phyloP scores from a whole-genome alignment of 768 basidiomycete species.

The Heimioporus sp. region DNA sequence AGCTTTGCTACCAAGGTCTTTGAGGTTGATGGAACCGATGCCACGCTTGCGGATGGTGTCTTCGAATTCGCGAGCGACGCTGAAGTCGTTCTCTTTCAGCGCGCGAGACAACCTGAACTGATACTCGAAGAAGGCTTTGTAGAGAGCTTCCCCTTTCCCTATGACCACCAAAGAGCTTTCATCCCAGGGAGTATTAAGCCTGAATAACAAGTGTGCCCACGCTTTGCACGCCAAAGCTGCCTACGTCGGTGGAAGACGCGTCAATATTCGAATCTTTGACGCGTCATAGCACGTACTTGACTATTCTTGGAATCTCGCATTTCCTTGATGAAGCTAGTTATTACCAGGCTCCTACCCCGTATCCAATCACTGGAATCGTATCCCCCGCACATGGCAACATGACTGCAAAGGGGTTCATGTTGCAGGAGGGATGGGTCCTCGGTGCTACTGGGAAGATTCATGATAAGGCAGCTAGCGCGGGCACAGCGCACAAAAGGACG shows the following conservation, averaged over 20 bases:
- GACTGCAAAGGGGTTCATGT: slow-evolving; percentile 18
- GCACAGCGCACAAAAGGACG: not conserved
- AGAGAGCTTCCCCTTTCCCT: slow-evolving; percentile 13
- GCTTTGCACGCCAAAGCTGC: slow-evolving; percentile 5
- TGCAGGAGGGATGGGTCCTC: slow-evolving; percentile 21
- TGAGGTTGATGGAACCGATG: slow-evolving; percentile 4
- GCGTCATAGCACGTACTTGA: slow-evolving; percentile 12
- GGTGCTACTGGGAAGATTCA: slow-evolving; percentile 10
- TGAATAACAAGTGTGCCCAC: slow-evolving; percentile 18
- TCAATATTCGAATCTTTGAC: not conserved
- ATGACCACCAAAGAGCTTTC: slow-evolving; percentile 1
- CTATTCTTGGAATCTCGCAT: slow-evolving; percentile 4
- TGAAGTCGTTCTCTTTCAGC: not conserved
- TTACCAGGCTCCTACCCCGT: not conserved
- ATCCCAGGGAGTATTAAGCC: not conserved
- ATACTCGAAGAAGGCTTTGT: slow-evolving; percentile 21
- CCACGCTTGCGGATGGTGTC: slow-evolving; percentile 1
- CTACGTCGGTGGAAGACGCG: slow-evolving; percentile 2
- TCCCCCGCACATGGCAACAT: not conserved
- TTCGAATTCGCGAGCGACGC: not conserved
- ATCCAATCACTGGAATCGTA: slow-evolving; percentile 1
- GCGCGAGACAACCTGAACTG: slow-evolving; percentile 4
- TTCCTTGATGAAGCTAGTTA: slow-evolving; percentile 8
- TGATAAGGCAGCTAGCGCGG: not conserved
- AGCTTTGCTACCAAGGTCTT: not conserved